Evolutionary conservation across 306 rosid genomes (phyloP).

Genomic region (Spatholobus suberectus): DNA sequence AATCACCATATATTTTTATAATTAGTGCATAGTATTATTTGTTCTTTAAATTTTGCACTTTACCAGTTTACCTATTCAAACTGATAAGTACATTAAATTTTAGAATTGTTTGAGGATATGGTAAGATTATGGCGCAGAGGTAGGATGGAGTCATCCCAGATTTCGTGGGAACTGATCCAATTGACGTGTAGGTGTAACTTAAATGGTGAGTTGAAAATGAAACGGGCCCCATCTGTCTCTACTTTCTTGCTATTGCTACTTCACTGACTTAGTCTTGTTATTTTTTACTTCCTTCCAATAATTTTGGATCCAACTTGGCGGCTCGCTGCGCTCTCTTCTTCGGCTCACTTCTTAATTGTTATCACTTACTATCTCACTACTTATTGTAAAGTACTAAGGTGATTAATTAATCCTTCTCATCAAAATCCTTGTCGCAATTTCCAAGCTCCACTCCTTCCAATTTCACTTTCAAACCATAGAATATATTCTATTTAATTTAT

Average conservation of each 20-base stretch:
- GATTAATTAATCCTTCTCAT: not conserved
- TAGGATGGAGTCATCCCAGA: conserved; percentile 31
- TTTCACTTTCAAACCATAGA: too few relatives aligned
- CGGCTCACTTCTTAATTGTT: not conserved
- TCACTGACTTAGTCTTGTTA: not conserved
- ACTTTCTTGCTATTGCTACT: not conserved
- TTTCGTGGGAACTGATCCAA: conserved; percentile 53
- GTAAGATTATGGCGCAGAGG: not conserved
- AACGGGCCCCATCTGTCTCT: conserved; percentile 23
- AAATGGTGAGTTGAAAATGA: not conserved
- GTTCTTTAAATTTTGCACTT: too few relatives aligned
- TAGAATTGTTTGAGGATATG: not conserved
- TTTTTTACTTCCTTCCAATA: conserved; percentile 6
- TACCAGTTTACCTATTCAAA: too few relatives aligned
- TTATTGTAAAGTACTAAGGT: too few relatives aligned
- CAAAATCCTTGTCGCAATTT: too few relatives aligned
- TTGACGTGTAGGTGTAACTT: conserved; percentile 39
- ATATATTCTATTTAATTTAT: too few relatives aligned
- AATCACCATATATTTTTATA: too few relatives aligned
- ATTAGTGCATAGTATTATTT: too few relatives aligned
- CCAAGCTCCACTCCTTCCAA: too few relatives aligned
- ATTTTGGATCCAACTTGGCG: not conserved
- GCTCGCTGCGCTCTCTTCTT: not conserved
- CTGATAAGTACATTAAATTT: not conserved
- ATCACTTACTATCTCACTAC: too few relatives aligned